phyloP scores from a whole-genome alignment of 2,329 filamentous ascomycete species.

The Leptosphaerulina australis region DNA sequence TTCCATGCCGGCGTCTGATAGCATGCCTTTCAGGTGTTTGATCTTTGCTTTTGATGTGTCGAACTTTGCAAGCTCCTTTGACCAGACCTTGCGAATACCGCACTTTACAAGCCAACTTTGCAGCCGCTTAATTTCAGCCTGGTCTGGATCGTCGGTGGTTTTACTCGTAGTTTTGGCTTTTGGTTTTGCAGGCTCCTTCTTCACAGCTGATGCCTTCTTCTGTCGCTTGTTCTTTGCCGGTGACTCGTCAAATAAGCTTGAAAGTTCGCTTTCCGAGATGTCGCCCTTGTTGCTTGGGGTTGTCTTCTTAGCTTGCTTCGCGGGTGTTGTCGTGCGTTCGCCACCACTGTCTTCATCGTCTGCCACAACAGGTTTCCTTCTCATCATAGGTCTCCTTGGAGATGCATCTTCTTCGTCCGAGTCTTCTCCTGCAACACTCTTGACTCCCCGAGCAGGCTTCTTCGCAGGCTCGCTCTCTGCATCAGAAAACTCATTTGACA shows the following conservation, averaged over 20 bases:
- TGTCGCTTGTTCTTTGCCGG: conserved; percentile 63
- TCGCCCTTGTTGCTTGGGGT: conserved; percentile 25
- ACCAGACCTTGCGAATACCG: conserved; percentile 91
- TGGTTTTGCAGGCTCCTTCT: conserved; percentile 29
- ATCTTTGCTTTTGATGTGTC: conserved; percentile 80
- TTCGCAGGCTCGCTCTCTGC: conserved; percentile 37
- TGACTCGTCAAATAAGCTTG: conserved; percentile 78
- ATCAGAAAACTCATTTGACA: conserved; percentile 35
- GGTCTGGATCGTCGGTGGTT: conserved; percentile 61
- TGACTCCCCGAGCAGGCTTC: conserved; percentile 30
- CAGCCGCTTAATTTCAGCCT: conserved; percentile 83
- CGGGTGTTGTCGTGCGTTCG: conserved; percentile 12
- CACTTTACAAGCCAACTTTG: conserved; percentile 89
- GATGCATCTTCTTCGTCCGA: conserved; percentile 35
- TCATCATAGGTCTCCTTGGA: conserved; percentile 18
- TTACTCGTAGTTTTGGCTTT: conserved; percentile 53
- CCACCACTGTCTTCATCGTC: conserved; percentile 27
- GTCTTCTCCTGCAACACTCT: conserved; percentile 39
- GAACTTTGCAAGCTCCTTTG: conserved; percentile 75
- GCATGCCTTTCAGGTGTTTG: conserved; percentile 76
- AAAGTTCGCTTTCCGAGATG: conserved; percentile 68
- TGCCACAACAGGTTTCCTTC: conserved; percentile 13
- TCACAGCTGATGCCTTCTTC: conserved; percentile 43
- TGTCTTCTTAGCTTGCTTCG: conserved; percentile 22
- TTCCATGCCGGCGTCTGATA: conserved; percentile 83